Conservation (phyloP, 371 early-diverging fungal species). For the Mucor plumbeus region DNA sequence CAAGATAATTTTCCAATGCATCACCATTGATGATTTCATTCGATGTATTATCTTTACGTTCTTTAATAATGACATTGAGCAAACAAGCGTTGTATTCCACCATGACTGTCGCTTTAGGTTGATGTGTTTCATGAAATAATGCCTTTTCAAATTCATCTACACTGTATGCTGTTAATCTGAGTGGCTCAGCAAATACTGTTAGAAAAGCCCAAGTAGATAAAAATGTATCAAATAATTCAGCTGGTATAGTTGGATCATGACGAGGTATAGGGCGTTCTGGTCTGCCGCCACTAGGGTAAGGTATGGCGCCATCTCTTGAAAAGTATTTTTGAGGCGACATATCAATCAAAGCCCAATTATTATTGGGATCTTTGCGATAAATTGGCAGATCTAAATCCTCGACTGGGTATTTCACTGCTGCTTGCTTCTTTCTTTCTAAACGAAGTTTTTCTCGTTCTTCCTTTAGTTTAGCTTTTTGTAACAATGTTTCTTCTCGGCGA, state of each 20-base stretch:
- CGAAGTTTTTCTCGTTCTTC: constrained; percentile 40
- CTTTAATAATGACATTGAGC: constrained; percentile 52
- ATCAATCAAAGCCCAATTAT: constrained; percentile 50
- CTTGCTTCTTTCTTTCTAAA: constrained; percentile 42
- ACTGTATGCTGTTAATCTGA: constrained; percentile 40
- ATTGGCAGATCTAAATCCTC: constrained; percentile 66
- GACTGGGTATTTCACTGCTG: constrained; percentile 63
- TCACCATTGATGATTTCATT: constrained; percentile 45
- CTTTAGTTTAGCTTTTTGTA: constrained; percentile 39
- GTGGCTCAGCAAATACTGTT: constrained; percentile 48
- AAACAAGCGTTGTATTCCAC: constrained; percentile 42
- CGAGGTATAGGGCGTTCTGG: constrained; percentile 40
- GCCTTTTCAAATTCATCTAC: constrained; percentile 54
- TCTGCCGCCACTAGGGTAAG: constrained; percentile 51
- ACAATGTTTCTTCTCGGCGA: constrained; percentile 45
- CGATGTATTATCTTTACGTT: constrained; percentile 44
- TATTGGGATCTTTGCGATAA: constrained; percentile 53
- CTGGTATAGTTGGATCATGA: constrained; percentile 29
- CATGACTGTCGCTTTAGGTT: constrained; percentile 37
- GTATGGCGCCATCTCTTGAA: constrained; percentile 26
- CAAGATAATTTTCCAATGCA: constrained; percentile 39
- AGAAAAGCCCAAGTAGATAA: constrained; percentile 48
- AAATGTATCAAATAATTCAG: constrained; percentile 40
- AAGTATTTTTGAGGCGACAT: constrained; percentile 41
- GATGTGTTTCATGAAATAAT: constrained; percentile 29